Evolutionary conservation across 2,329 filamentous ascomycete genomes (phyloP).

Genomic region (Aureobasidium zeae): DNA sequence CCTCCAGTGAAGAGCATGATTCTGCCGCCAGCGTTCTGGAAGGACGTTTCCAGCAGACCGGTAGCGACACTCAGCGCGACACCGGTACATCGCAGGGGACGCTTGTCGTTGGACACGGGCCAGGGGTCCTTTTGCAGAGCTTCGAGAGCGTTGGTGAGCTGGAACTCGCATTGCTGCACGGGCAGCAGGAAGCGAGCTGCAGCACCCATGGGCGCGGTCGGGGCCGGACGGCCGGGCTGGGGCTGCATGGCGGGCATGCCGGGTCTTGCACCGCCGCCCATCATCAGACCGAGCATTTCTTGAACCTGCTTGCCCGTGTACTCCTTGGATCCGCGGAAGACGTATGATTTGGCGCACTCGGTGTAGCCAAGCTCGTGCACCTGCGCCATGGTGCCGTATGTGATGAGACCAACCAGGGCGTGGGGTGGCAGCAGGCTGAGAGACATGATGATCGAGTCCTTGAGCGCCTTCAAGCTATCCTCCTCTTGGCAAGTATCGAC

Average conservation of each 20-base stretch:
- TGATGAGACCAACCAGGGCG: constrained; percentile 73
- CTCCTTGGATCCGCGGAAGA: constrained; percentile 96
- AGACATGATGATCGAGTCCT: constrained; percentile 80
- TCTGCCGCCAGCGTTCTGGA: constrained; percentile 87
- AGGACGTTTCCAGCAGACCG: constrained; percentile 84
- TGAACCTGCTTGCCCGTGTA: constrained; percentile 98
- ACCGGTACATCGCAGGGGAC: constrained; percentile 83
- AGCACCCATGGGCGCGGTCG: constrained; percentile 64
- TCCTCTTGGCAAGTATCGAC: constrained; percentile 85
- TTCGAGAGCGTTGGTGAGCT: constrained; percentile 91
- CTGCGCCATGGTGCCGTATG: constrained; percentile 91
- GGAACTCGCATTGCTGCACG: constrained; percentile 91
- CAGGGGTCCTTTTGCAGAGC: constrained; percentile 94
- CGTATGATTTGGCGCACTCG: constrained; percentile 96
- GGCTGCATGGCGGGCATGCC: constrained; percentile 56
- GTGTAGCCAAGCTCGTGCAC: constrained; percentile 97
- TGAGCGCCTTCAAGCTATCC: constrained; percentile 71
- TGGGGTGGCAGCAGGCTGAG: constrained; percentile 72
- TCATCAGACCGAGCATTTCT: constrained; percentile 81
- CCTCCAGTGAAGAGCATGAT: constrained; percentile 98
- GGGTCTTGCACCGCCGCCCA: constrained; percentile 55
- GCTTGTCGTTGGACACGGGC: constrained; percentile 89
- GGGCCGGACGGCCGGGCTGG: constrained; percentile 55
- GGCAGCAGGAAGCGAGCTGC: constrained; percentile 86
- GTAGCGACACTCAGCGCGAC: constrained; percentile 94